These are phyloP conservation scores for Calamus simplicifolius DNA, from an alignment of 176 grass and related monocot species.

Conservation along the genomic window DNA sequence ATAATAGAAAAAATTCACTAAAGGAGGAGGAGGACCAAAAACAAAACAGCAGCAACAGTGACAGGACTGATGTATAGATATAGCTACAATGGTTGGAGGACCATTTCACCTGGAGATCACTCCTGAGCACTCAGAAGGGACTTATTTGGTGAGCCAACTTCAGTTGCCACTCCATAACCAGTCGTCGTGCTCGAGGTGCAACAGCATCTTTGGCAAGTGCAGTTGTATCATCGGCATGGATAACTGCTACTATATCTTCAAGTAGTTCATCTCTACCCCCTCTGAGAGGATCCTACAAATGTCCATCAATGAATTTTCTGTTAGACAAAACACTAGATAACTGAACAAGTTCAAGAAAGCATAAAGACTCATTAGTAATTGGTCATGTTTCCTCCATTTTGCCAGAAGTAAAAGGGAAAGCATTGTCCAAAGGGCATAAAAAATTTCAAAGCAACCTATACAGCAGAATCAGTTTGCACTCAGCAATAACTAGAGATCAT, in stretches of 20 bases:
- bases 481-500: too few species aligned
- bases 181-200: constrained; percentile 37
- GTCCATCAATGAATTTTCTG: too few species aligned
- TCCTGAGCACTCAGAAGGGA: constrained; percentile 50
- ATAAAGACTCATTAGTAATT: not conserved
- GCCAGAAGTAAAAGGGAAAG: too few species aligned
- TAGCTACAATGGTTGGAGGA: not conserved
- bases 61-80: not conserved
- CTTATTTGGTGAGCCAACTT: constrained; percentile 74
- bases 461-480: too few species aligned
- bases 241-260: constrained; percentile 68
- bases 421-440: too few species aligned
- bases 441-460: too few species aligned
- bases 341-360: not conserved
- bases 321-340: too few species aligned
- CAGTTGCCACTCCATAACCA: constrained; percentile 85
- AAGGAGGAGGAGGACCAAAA: too few species aligned
- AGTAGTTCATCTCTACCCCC: constrained; percentile 90
- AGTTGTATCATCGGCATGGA: constrained; percentile 40
- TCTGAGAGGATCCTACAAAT: constrained; percentile 76
- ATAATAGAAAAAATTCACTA: too few species aligned
- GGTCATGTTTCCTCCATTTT: not conserved
- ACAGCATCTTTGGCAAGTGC: constrained; percentile 33
- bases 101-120: constrained; percentile 20
- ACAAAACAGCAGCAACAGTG: not conserved